These are phyloP conservation scores for Eucalyptus melliodora DNA, from an alignment of 345 rosid genomes.

Conservation along the genomic window DNA sequence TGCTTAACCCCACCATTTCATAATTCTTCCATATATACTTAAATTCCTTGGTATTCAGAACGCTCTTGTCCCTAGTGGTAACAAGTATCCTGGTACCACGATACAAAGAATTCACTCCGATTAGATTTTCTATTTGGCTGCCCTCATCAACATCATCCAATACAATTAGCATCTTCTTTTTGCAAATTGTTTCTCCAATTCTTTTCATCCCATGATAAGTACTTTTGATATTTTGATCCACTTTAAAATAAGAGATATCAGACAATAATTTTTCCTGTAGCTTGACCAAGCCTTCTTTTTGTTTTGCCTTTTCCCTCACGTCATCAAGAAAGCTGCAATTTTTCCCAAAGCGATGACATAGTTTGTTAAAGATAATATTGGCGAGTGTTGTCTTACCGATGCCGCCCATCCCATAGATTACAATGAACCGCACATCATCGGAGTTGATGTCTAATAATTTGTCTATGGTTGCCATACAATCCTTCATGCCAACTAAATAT, in stretches of 20 bases:
- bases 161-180: background rate
- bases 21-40: no score
- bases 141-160: background rate
- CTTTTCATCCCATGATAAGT: rapidly evolving
- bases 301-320: background rate
- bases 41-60: rapidly evolving
- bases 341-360: background rate
- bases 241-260: rapidly evolving
- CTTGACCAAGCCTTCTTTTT: rapidly evolving
- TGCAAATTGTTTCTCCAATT: background rate
- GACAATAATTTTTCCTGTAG: background rate
- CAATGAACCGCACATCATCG: rapidly evolving
- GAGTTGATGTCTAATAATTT: background rate
- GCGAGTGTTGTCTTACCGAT: background rate
- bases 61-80: background rate
- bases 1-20: no score
- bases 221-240: rapidly evolving
- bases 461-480: rapidly evolving
- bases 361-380: background rate
- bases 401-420: background rate
- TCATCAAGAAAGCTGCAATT: background rate
- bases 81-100: background rate
- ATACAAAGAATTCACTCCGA: rapidly evolving
- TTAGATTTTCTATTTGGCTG: rapidly evolving
- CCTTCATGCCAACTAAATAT: background rate